Evolutionary conservation across 2,329 filamentous ascomycete genomes (phyloP).

Genomic region (Teratosphaeria epicoccoides): DNA sequence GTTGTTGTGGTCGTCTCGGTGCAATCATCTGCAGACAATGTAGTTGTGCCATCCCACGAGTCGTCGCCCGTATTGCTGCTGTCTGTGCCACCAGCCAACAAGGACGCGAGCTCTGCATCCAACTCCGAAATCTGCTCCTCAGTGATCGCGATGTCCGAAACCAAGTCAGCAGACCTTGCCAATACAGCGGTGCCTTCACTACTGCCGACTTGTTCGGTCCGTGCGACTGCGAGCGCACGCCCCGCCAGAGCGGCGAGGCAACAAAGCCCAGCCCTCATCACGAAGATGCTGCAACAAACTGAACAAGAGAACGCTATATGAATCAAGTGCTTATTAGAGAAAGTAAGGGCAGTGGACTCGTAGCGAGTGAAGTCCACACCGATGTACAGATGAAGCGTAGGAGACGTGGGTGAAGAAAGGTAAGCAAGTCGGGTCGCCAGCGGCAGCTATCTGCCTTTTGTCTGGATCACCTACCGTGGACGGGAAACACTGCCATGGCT

Average conservation of each 20-base stretch:
- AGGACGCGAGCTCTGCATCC: neutral
- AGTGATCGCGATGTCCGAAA: neutral
- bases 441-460: neutral
- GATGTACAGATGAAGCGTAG: neutral
- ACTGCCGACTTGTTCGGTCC: too few relatives aligned
- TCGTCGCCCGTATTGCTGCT: neutral
- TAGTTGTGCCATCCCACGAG: neutral
- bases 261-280: conserved; percentile 6
- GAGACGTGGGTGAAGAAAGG: neutral
- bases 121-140: neutral
- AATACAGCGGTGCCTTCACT: too few relatives aligned
- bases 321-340: conserved; percentile 3
- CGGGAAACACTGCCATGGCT: neutral
- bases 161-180: neutral
- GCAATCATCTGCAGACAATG: neutral
- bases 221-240: conserved; percentile 2
- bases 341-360: conserved; percentile 1
- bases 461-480: neutral
- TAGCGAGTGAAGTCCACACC: conserved; percentile 9
- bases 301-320: neutral
- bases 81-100: neutral
- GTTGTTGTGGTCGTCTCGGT: neutral
- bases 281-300: neutral
- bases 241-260: conserved; percentile 5
- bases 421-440: neutral